A percentile compares a stretch with the other conserved stretches of the same genome.
Conservation (phyloP, 805 yeast genomes). For the Lachancea nothofagi region DNA sequence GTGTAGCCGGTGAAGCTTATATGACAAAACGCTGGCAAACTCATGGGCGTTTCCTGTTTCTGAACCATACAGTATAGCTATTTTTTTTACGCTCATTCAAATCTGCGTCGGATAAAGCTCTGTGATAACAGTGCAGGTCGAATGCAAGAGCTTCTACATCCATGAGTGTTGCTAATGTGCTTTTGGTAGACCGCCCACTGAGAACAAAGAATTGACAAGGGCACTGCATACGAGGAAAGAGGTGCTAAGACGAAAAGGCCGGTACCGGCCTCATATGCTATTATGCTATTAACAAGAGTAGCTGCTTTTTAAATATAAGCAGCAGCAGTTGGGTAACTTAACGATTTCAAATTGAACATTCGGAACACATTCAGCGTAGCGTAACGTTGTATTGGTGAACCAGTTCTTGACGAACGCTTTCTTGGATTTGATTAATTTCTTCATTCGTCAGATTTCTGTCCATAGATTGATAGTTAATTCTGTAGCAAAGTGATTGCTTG, state of each 20-base stretch:
- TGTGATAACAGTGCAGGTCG: not conserved
- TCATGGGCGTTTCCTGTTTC: slow-evolving; percentile 93
- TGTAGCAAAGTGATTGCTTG: slow-evolving; percentile 73
- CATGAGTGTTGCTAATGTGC: no score
- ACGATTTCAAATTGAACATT: no score
- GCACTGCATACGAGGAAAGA: not conserved
- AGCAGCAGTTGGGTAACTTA: no score
- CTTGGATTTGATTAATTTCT: slow-evolving; percentile 74
- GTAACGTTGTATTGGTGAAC: slow-evolving; percentile 48
- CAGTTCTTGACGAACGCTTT: slow-evolving; percentile 55
- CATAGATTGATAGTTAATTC: slow-evolving; percentile 93
- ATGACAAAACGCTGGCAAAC: slow-evolving; percentile 60
- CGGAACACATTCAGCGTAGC: slow-evolving; percentile 40
- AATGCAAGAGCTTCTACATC: no score
- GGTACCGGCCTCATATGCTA: slow-evolving; percentile 4
- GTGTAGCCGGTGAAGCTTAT: slow-evolving; percentile 49
- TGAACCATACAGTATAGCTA: slow-evolving; percentile 76
- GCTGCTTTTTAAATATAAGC: no score
- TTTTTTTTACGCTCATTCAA: slow-evolving; percentile 19
- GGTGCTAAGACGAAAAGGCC: not conserved
- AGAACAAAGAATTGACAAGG: not conserved
- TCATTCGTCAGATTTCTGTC: slow-evolving; percentile 82
- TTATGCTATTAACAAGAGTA: not conserved
- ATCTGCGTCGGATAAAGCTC: not conserved
- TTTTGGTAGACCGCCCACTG: not conserved